Base-by-base conservation (phyloP, 257 asterid genomes). In the Pogostemon cablin region DNA sequence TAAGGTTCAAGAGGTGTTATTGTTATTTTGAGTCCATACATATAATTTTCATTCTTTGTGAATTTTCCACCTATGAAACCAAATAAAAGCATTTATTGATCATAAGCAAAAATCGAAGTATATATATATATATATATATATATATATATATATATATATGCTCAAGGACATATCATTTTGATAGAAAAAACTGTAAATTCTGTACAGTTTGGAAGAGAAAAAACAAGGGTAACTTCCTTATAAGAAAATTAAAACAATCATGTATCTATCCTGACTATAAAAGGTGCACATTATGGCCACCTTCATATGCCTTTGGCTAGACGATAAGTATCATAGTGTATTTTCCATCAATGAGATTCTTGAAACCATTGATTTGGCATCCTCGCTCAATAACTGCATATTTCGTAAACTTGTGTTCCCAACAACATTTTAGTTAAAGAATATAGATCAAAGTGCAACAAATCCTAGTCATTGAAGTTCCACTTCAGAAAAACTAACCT, bases 171-270 rank as follows among this genome's bases (percentile, higher is more conserved):
- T 2, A 49, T 59, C 52, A 41, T 25, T 17, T 53, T 48, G 47
- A 48, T 43, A 53, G 46, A 62, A 46, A 59, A 9, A 55, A 6
- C 68, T 56, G 59, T 63, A 42, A 50, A 71, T 58, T 25, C 32
- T 75, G 49, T 64, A 62, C 72, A 70, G 54, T 44, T 49, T 47
- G 62, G 65, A 37, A 42, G 20, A 57, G 20, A 64, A 78, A 25
- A 61, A 43, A 60, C 65, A 58, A 34, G 43, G 39, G 49, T 54
- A 61, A 63, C 64, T 69, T 65, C 58, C 41, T 61, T 73, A 66
- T 34, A 69, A 15, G 53, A 68, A 52, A 75, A 75, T 67, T 72
- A 63, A 62, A 69, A 53, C 46, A 65, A 66, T 61, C 52, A 66
- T 12, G 32, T 3, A 35, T 41, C 62, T 42, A 66, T 48, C 39